A percentile compares a stretch with the other conserved stretches of the same genome.
phyloP scores from a whole-genome alignment of 139 green algal species.

The Coelastrella sp. region DNA sequence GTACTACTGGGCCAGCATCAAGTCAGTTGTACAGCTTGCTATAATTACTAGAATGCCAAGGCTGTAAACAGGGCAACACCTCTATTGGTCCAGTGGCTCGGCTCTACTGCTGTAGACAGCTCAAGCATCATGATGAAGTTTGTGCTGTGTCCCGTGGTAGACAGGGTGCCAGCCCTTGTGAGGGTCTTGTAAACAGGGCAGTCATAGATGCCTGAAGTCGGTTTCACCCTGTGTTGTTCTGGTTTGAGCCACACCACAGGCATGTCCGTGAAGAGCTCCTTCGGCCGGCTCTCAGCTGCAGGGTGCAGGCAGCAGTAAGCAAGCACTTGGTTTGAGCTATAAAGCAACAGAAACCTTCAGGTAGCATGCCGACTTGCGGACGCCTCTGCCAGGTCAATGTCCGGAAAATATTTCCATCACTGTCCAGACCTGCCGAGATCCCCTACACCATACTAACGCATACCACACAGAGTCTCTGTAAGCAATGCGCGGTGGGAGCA shows the following conservation, averaged over 20 bases:
- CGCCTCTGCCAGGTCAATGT: too few relatives aligned
- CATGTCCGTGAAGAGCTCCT: slow-evolving; percentile 91
- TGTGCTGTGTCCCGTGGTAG: slow-evolving; percentile 88
- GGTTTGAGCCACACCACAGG: slow-evolving; percentile 86
- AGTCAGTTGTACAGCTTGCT: too few relatives aligned
- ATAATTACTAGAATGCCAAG: slow-evolving; percentile 49
- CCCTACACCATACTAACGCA: too few relatives aligned
- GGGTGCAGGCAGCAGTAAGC: background rate
- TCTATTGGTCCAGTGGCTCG: slow-evolving; percentile 87
- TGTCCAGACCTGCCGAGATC: too few relatives aligned
- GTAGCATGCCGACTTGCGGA: too few relatives aligned
- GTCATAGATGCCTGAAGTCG: slow-evolving; percentile 62
- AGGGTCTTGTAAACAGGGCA: slow-evolving; percentile 83
- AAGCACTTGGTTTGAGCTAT: too few relatives aligned
- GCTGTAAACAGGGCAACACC: slow-evolving; percentile 85
- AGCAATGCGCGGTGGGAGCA: too few relatives aligned
- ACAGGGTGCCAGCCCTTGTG: slow-evolving; percentile 76
- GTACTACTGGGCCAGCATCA: too few relatives aligned
- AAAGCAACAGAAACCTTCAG: too few relatives aligned
- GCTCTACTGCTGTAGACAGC: slow-evolving; percentile 68
- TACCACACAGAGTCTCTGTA: too few relatives aligned
- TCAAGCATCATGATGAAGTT: slow-evolving; percentile 93
- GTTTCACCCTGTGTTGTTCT: slow-evolving; percentile 68
- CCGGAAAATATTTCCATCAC: too few relatives aligned
- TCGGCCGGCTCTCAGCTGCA: slow-evolving; percentile 79